Percentiles rank a stretch among this genome's conserved stretches.
Evolutionary conservation across 2,329 filamentous ascomycete genomes (phyloP).

Genomic region (Thielaviopsis populi): DNA sequence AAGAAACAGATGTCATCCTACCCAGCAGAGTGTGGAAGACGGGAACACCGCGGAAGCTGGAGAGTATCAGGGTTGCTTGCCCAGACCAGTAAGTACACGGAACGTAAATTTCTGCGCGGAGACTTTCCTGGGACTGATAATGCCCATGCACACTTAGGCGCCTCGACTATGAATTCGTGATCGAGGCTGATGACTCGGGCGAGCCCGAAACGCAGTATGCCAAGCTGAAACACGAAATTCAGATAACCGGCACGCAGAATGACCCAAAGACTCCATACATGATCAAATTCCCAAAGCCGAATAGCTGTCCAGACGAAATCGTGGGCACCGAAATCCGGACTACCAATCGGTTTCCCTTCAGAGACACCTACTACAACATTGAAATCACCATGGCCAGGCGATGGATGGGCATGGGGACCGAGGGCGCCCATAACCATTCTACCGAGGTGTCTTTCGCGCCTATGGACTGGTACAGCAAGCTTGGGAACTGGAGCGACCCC

Average conservation of each 20-base stretch:
- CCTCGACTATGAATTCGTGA: neutral
- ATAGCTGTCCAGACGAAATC: neutral
- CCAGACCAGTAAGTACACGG: neutral
- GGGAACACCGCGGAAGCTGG: neutral
- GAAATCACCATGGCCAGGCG: neutral
- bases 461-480: slow-evolving; percentile 1
- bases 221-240: neutral
- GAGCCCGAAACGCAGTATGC: neutral
- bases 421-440: neutral
- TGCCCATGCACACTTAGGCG: neutral
- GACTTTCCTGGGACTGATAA: neutral
- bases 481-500: neutral
- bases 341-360: neutral
- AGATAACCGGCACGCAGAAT: neutral
- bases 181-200: neutral
- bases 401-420: neutral
- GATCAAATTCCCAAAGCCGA: neutral
- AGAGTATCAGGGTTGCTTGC: slow-evolving; percentile 4
- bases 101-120: neutral
- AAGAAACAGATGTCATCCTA: neutral
- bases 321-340: neutral
- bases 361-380: neutral
- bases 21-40: neutral
- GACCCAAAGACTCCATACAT: neutral
- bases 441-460: neutral